Base-by-base conservation (phyloP, 2,329 filamentous ascomycete genomes). In the Colletotrichum cordylinicola region DNA sequence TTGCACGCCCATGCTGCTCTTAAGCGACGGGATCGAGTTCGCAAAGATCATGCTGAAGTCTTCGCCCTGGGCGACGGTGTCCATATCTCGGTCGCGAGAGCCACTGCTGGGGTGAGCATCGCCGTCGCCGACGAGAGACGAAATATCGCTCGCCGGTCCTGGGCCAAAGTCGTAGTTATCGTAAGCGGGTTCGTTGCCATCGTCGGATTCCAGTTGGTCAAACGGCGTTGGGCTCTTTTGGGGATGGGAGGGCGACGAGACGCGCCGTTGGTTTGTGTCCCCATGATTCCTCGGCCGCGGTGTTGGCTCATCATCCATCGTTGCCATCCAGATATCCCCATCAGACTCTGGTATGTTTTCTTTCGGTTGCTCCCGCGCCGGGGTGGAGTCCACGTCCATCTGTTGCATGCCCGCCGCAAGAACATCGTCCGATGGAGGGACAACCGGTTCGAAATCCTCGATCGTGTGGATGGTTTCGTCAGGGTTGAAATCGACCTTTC, bases 31-130 rank as follows among this genome's bases (percentile, higher is more conserved):
- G 21, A 92, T 83, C 3, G 89, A 90, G 61, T 90, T 86, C 75
- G 91, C 86, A 37, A 89, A 89, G 72, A 91, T 91, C 89, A 91
- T 91, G 80, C 90, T 91, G 77, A 91, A 91, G 52, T 89, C 88
- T 75, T 91, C 90, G 18, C 84, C 87, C n/a, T 89, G 85, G 6
- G 85, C 85, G 62, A 89, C 85, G 1, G 85, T 89, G 66, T 90
- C 84, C 37, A 85, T 48, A 18, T 64, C 61, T 5, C 33, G 61
- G 24, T 64, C 61, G 24, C 35, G 61, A 64, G 21, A 43, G 21
- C 61, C 61, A 39, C 78, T 71, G 33, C 72, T 52, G 78, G 78
- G 60, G 70, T 79, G 39, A 74, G 78, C 24, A 74, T 82, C 62
- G 21, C 72, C 58, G 74, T 82, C 66, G 24, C 69, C 61, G 29